These are phyloP conservation scores for Diaporthe sp. DNA, from an alignment of 2,329 filamentous ascomycete species.

Conservation along the genomic window DNA sequence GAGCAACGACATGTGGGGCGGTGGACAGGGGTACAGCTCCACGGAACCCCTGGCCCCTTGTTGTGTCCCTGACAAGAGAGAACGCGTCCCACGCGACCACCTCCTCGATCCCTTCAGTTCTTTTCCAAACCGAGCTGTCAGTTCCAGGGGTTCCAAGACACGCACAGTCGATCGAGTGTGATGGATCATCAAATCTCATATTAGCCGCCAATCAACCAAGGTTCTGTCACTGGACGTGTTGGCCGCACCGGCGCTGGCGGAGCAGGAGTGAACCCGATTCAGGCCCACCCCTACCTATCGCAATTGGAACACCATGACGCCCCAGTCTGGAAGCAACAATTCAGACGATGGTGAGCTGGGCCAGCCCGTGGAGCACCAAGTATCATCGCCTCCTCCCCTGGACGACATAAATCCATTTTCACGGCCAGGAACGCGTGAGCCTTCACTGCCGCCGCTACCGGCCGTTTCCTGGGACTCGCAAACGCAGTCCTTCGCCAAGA, in stretches of 20 bases:
- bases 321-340: neutral
- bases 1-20: neutral
- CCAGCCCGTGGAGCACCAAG: neutral
- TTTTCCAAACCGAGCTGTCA: conserved; percentile 2
- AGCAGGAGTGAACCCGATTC: neutral
- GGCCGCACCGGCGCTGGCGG: neutral
- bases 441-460: conserved; percentile 56
- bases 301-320: neutral
- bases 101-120: neutral
- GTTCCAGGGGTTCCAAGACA: conserved; percentile 11
- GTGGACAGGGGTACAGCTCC: conserved; percentile 1
- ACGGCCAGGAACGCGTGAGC: conserved; percentile 51
- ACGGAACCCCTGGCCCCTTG: conserved; percentile 22
- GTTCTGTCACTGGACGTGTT: neutral
- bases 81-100: conserved; percentile 28
- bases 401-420: conserved; percentile 47
- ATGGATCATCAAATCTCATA: neutral
- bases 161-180: neutral
- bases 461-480: conserved; percentile 56
- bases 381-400: neutral
- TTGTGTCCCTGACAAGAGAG: neutral
- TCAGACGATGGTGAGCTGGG: neutral
- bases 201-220: neutral
- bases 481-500: conserved; percentile 56
- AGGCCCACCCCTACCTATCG: neutral